Conservation (phyloP, 2,329 filamentous ascomycete genomes). For the Calonectria pseudoreteaudii region DNA sequence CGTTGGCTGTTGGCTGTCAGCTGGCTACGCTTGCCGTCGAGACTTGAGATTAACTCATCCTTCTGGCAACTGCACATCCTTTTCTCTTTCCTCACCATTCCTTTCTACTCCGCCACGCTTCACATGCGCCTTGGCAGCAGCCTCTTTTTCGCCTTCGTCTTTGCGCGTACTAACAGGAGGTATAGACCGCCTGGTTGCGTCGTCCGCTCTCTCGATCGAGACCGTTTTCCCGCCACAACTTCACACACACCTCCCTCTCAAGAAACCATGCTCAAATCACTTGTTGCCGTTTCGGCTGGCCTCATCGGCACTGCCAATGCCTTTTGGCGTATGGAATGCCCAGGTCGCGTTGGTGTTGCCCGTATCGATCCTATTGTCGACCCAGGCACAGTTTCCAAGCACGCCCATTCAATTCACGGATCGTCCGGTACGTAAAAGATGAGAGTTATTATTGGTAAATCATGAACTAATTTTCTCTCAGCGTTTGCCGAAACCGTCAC, state of each 20-base stretch:
- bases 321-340: slow-evolving; percentile 94
- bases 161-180: slow-evolving; percentile 16
- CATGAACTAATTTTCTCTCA: slow-evolving; percentile 51
- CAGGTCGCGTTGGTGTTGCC: slow-evolving; percentile 74
- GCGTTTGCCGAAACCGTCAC: slow-evolving; percentile 72
- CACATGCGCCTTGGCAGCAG: background rate
- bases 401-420: slow-evolving; percentile 82
- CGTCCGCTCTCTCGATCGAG: slow-evolving; percentile 47
- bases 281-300: slow-evolving; percentile 47
- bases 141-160: slow-evolving; percentile 26
- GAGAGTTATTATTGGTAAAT: too few relatives aligned
- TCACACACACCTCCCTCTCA: slow-evolving; percentile 20
- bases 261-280: slow-evolving; percentile 49
- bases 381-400: slow-evolving; percentile 68
- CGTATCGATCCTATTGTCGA: slow-evolving; percentile 83
- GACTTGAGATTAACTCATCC: background rate
- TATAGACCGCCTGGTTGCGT: slow-evolving; percentile 50
- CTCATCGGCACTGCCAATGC: slow-evolving; percentile 63
- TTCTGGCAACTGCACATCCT: background rate
- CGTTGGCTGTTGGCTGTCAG: background rate
- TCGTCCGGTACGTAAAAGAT: slow-evolving; percentile 73
- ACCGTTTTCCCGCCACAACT: slow-evolving; percentile 15
- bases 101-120: background rate
- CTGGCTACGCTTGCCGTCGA: slow-evolving; percentile 15
- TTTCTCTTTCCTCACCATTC: slow-evolving; percentile 25